These are phyloP conservation scores for Oxytropis ochrocephala DNA, from an alignment of 306 rosid species.

Conservation along the genomic window DNA sequence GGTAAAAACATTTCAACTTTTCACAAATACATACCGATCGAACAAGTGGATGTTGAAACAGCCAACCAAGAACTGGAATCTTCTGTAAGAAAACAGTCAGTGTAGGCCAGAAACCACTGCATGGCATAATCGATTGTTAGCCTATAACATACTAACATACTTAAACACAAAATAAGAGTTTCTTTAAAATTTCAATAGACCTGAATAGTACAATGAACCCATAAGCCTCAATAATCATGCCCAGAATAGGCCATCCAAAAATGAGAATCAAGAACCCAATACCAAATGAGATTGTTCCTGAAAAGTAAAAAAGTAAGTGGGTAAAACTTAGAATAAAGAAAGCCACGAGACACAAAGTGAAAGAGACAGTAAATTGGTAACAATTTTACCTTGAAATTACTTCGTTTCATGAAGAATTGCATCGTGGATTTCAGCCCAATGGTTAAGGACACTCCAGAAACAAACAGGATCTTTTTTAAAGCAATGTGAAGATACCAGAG, in stretches of 20 bases:
- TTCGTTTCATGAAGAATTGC: slow-evolving; percentile 93
- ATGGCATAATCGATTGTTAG: slow-evolving; percentile 29
- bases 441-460: slow-evolving; percentile 89
- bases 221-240: slow-evolving; percentile 86
- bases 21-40: slow-evolving; percentile 57
- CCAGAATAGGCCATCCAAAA: slow-evolving; percentile 89
- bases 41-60: slow-evolving; percentile 72
- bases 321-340: neutral
- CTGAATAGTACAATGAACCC: slow-evolving; percentile 89
- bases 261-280: slow-evolving; percentile 76
- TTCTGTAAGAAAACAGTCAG: slow-evolving; percentile 84
- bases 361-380: slow-evolving; percentile 5
- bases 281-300: slow-evolving; percentile 86
- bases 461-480: slow-evolving; percentile 73
- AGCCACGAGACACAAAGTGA: neutral
- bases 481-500: neutral
- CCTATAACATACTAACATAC: neutral
- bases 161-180: neutral
- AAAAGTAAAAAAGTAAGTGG: neutral
- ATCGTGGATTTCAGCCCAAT: slow-evolving; percentile 78
- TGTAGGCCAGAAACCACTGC: slow-evolving; percentile 99
- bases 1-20: neutral
- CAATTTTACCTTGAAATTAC: slow-evolving; percentile 65
- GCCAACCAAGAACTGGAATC: slow-evolving; percentile 87
- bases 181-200: slow-evolving; percentile 31